Conservation (phyloP, 371 early-diverging fungal genomes). For the Saksenaea vasiformis region DNA sequence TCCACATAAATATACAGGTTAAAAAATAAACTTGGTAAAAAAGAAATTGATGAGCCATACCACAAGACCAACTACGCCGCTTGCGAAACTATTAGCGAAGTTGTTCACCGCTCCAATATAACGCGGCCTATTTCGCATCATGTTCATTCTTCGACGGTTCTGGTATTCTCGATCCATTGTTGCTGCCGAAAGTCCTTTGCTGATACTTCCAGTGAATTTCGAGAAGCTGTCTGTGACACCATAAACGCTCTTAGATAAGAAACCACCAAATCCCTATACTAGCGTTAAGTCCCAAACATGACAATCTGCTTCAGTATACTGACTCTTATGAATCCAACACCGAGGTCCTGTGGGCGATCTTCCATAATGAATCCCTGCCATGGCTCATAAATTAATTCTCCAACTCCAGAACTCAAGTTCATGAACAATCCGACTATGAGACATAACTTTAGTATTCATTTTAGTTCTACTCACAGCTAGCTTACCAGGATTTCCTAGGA, state of each 20-base stretch:
- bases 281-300: not conserved
- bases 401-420: slow-evolving; percentile 83
- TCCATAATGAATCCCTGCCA: slow-evolving; percentile 89
- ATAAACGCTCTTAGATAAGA: slow-evolving; percentile 82
- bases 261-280: slow-evolving; percentile 49
- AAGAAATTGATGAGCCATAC: slow-evolving; percentile 22
- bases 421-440: slow-evolving; percentile 67
- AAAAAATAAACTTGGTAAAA: not conserved
- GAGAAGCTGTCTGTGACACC: slow-evolving; percentile 86
- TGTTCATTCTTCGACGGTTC: slow-evolving; percentile 65
- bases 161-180: slow-evolving; percentile 88
- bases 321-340: slow-evolving; percentile 85
- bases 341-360: slow-evolving; percentile 85
- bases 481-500: slow-evolving; percentile 91
- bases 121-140: slow-evolving; percentile 78
- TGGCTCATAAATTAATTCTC: slow-evolving; percentile 91
- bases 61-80: slow-evolving; percentile 84
- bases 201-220: slow-evolving; percentile 83
- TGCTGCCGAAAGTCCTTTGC: slow-evolving; percentile 86
- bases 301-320: slow-evolving; percentile 5
- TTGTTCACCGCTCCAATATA: slow-evolving; percentile 80
- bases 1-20: not conserved
- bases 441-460: not conserved
- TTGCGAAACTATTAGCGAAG: slow-evolving; percentile 72
- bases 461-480: not conserved